Percentiles rank a stretch among this genome's conserved stretches.
phyloP scores from a whole-genome alignment of 495 filamentous ascomycete genomes.

The Tuber melanosporum region DNA sequence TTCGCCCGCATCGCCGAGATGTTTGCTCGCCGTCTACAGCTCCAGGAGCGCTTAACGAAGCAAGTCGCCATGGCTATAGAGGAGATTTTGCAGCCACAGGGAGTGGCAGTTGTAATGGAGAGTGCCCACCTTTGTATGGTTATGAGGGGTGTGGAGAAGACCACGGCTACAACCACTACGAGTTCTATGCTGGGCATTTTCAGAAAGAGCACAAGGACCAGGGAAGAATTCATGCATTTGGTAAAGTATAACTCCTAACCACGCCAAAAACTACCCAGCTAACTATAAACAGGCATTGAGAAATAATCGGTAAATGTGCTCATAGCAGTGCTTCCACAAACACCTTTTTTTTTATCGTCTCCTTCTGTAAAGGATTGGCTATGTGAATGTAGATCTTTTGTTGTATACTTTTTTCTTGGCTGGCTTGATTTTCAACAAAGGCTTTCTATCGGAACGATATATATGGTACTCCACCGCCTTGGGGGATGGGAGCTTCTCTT shows the following conservation, averaged over 20 bases:
- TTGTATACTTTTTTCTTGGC: conserved; percentile 6
- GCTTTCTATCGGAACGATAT: conserved; percentile 9
- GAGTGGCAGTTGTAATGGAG: conserved; percentile 96
- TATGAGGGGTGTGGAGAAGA: conserved; percentile 80
- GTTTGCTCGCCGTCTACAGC: conserved; percentile 87
- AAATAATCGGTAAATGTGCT: conserved; percentile 2
- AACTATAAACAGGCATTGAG: conserved; percentile 17
- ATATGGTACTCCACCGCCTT: conserved; percentile 14
- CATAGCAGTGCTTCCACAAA: not conserved
- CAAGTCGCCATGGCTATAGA: conserved; percentile 91
- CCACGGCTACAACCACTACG: conserved; percentile 76
- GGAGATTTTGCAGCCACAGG: conserved; percentile 86
- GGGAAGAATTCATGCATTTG: conserved; percentile 70
- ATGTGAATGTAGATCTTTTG: not conserved
- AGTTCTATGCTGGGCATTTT: conserved; percentile 95
- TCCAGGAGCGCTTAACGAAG: conserved; percentile 92
- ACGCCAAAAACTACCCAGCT: not conserved
- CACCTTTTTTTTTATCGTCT: not conserved
- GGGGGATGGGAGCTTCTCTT: not conserved
- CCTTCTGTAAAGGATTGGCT: not conserved
- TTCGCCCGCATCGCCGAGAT: conserved; percentile 92
- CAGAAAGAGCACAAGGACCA: conserved; percentile 81
- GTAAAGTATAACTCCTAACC: conserved; percentile 9
- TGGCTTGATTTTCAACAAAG: conserved; percentile 17
- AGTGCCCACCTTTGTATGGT: conserved; percentile 98